Evolutionary conservation across 108 stramenopile species (phyloP).

Genomic region (Cyclostephanos tholiformis): DNA sequence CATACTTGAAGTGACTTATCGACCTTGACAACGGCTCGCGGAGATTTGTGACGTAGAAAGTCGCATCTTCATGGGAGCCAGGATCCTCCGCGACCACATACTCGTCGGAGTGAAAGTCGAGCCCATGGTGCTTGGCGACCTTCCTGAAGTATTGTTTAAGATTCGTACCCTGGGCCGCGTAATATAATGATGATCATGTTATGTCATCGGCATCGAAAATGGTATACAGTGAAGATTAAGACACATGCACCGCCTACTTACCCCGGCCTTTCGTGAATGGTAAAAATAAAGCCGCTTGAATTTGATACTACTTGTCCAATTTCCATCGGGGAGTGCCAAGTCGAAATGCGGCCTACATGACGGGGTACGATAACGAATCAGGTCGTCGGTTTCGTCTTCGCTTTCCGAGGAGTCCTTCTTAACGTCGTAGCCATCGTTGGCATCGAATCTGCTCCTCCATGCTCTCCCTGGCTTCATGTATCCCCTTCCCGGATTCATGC

Average conservation of each 20-base stretch:
- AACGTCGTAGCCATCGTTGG: neutral
- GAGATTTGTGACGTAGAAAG: constrained; percentile 49
- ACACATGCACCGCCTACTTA: neutral
- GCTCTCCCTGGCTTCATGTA: neutral
- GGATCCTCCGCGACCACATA: constrained; percentile 35
- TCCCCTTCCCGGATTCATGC: neutral
- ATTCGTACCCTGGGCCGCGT: constrained; percentile 20
- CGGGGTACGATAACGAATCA: constrained; percentile 28
- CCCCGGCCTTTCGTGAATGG: constrained; percentile 31
- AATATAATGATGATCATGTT: too few relatives aligned
- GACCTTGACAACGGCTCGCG: constrained; percentile 35
- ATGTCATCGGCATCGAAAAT: too few relatives aligned
- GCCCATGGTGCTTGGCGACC: constrained; percentile 31
- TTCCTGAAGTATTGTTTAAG: constrained; percentile 35
- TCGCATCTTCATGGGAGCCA: constrained; percentile 28
- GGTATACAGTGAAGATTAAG: too few relatives aligned
- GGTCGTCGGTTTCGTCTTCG: neutral
- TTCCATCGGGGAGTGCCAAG: constrained; percentile 19
- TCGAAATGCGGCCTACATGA: constrained; percentile 46
- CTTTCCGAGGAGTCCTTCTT: neutral
- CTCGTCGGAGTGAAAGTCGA: constrained; percentile 22
- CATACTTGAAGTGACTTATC: constrained; percentile 38
- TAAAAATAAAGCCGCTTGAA: constrained; percentile 50
- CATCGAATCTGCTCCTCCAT: neutral
- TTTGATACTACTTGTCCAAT: constrained; percentile 24